Conservation (phyloP, 2,329 filamentous ascomycete species). For the Verticillium longisporum region DNA sequence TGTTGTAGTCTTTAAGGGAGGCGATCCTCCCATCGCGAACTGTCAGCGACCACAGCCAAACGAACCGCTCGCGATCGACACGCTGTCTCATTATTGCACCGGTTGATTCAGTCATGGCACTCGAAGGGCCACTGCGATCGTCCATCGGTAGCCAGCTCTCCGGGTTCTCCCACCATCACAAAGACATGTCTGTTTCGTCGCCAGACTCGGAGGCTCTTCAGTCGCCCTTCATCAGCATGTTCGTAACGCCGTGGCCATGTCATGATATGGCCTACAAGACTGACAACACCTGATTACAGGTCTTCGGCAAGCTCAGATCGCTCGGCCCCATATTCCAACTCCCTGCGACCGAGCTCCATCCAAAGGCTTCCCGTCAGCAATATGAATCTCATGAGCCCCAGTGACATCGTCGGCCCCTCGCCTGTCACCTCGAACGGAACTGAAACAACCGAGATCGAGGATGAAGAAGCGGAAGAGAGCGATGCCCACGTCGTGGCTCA, state of each 20-base stretch:
- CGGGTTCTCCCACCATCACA: constrained; percentile 43
- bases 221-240: constrained; percentile 46
- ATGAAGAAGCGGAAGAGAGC: constrained; percentile 61
- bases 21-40: background rate
- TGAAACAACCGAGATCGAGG: constrained; percentile 77
- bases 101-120: constrained; percentile 38
- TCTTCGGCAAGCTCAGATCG: constrained; percentile 30
- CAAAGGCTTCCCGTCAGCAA: constrained; percentile 40
- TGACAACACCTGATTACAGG: constrained; percentile 21
- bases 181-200: constrained; percentile 47
- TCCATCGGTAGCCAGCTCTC: constrained; percentile 53
- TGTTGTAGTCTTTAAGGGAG: background rate
- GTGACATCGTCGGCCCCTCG: constrained; percentile 70
- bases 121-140: constrained; percentile 56
- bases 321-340: constrained; percentile 27
- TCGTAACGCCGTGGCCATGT: constrained; percentile 19
- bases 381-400: constrained; percentile 55
- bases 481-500: constrained; percentile 29
- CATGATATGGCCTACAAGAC: background rate
- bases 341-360: constrained; percentile 44
- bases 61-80: background rate
- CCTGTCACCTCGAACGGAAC: constrained; percentile 83
- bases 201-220: constrained; percentile 42
- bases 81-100: background rate
- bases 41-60: background rate